Base-by-base conservation (phyloP, 805 yeast genomes). In the Yarrowia deformans region DNA sequence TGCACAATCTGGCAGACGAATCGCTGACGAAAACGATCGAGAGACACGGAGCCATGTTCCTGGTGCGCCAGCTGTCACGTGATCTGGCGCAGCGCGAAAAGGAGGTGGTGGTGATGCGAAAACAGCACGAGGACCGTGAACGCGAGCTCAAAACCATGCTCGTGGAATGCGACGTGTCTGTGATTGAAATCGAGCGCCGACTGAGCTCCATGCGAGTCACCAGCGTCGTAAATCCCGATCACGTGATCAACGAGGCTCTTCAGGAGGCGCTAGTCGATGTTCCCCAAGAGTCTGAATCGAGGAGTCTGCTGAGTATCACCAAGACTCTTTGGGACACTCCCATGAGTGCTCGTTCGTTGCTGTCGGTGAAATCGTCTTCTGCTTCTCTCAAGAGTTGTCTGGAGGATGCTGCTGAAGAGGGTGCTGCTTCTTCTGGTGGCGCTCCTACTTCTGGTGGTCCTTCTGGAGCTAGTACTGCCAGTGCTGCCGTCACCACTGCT, bases 41-140 rank as follows among this genome's bases (percentile, higher is more conserved):
- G 8, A 71, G 80, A 12, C 75, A 77, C 63, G 82, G 83, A 4
- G 76, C 77, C 0, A 72, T 76, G 8, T 72, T 72, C 0, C 78
- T 84, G 32, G 79, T 85, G 4, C 77, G 83, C 46, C 88, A 84
- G 71, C 74, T 85, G 19, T 82, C 87, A 0, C 71, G 78, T 1
- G 88, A 85, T 68, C 73, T 85, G 70, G 83, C 85, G 1, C 76
- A 78, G 43, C 78, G 85, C 43, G 87, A 85, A 67, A 78, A 83
- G 0, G 85, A 84, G 71, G 76, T 84, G 52, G 76, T 80, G 1
- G 72, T 82, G 19, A 71, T 80, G 46, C 77, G 83, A 12, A 69
- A 72, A 52, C 73, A 73, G 66, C 69, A 69, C 23, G 78, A 75
- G 18, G 77, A 77, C 46, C 72, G 79, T 3, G 78, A 77, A 69